Base-by-base conservation (phyloP, 2,329 filamentous ascomycete species). In the Cordyceps javanica region DNA sequence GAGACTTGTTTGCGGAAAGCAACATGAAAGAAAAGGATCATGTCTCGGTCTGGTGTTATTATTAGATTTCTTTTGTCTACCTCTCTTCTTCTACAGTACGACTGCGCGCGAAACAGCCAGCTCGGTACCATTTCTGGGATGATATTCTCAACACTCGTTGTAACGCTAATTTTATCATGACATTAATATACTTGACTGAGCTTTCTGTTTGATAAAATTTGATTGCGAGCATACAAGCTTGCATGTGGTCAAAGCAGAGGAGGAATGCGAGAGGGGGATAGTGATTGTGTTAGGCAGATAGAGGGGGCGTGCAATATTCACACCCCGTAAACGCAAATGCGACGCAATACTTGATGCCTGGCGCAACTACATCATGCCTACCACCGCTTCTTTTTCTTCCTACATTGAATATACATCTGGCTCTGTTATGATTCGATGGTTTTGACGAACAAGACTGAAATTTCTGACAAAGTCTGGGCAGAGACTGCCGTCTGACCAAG, bases 121-220 rank as follows among this genome's bases (percentile, higher is more conserved):
- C 14, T 57, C 55, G 55, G 55, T 30, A 38, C 23, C 34, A n/a
- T 46, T 25, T 23, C 30, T 21, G 42, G 36, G 42, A 56, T 50
- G 23, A 41, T 64, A 69, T 69, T 69, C 66, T 66, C 60, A 54
- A 66, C 64, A 59, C 62, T 69, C 62, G 50, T 61, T 67, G 59
- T 45, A 55, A 34, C 39, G 58, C 21, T 30, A 23, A 57, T 59
- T n/a, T 60, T 52, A 49, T 61, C 60, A 26, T 54, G 46, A 52
- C 42, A 59, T n/a, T n/a, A n/a, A 46, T 51, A 49, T 38, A 46
- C 16, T 23, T 16, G 41, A 52, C n/a, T n/a, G n/a, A n/a, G n/a
- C n/a, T n/a, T 21, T 19, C 10, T 34, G 9, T 5, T 32, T 48
- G 7, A 48, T 16, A 21, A n/a, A 30, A 19, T 21, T 23, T 3